Percentiles rank a stretch among this genome's conserved stretches.
Evolutionary conservation across 2,329 filamentous ascomycete genomes (phyloP).

Genomic region (Bipolaris sorokiniana): DNA sequence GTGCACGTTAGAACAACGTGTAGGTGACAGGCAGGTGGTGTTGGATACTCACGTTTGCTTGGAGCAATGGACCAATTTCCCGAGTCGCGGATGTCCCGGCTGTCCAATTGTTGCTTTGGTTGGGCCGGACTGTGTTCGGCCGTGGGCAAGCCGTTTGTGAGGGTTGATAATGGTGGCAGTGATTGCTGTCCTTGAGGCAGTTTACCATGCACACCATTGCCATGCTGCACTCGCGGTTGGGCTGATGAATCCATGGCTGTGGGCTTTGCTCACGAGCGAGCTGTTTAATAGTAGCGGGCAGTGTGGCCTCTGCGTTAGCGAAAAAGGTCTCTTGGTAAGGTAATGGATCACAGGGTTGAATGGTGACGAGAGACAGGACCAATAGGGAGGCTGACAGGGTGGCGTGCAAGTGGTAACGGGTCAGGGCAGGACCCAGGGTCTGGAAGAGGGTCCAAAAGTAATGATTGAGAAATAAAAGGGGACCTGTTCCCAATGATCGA

Average conservation of each 20-base stretch:
- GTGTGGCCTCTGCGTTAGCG: slow-evolving; percentile 7
- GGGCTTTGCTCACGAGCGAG: slow-evolving; percentile 5
- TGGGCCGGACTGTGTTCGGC: slow-evolving; percentile 44
- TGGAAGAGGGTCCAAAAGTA: slow-evolving; percentile 8
- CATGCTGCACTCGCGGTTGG: slow-evolving; percentile 33
- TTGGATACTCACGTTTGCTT: slow-evolving; percentile 58
- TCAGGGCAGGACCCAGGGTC: slow-evolving; percentile 2
- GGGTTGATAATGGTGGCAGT: slow-evolving; percentile 48
- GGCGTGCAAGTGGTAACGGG: slow-evolving; percentile 1
- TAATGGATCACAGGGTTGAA: slow-evolving; percentile 16
- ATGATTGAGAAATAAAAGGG: slow-evolving; percentile 16
- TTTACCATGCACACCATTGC: slow-evolving; percentile 20
- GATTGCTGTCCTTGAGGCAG: slow-evolving; percentile 43
- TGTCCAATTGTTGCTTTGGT: slow-evolving; percentile 46
- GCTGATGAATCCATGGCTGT: slow-evolving; percentile 39
- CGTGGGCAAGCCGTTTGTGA: slow-evolving; percentile 44
- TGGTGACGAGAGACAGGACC: slow-evolving; percentile 24
- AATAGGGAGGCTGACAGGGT: slow-evolving; percentile 8
- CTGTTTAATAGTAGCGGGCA: background rate
- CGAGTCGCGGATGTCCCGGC: slow-evolving; percentile 62
- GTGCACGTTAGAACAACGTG: slow-evolving; percentile 19
- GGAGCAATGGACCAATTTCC: slow-evolving; percentile 66
- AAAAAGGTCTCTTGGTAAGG: slow-evolving; percentile 10
- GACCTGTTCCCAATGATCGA: background rate
- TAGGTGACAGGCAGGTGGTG: slow-evolving; percentile 2